Percentiles rank a stretch among this genome's conserved stretches.
Conservation (phyloP, 768 basidiomycete genomes). For the Suillus bovinus region DNA sequence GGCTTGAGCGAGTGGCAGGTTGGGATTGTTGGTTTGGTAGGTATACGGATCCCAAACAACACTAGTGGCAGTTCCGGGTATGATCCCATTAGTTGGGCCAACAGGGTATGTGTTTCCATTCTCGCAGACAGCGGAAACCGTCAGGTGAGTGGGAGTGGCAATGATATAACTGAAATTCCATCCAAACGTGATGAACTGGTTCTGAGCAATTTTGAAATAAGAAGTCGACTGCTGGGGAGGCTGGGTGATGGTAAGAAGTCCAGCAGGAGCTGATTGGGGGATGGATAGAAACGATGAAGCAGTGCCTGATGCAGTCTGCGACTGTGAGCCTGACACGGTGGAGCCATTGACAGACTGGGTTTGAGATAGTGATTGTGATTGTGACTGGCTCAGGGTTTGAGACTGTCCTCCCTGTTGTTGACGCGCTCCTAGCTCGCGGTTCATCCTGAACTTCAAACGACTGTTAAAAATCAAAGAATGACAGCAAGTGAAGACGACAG, state of each 20-base stretch:
- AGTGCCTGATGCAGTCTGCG: conserved; percentile 13
- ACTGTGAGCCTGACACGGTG: conserved; percentile 6
- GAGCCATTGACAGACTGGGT: conserved; percentile 13
- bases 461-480: conserved; percentile 4
- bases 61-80: conserved; percentile 67
- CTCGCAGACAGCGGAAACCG: conserved; percentile 77
- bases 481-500: conserved; percentile 1
- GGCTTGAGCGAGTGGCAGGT: conserved; percentile 70
- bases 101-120: conserved; percentile 92
- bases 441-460: background rate
- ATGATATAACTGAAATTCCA: conserved; percentile 86
- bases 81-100: conserved; percentile 71
- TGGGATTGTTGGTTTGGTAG: conserved; percentile 61
- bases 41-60: conserved; percentile 81
- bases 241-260: conserved; percentile 72
- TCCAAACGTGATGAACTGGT: conserved; percentile 78
- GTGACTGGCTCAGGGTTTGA: conserved; percentile 4
- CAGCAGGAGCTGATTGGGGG: conserved; percentile 55
- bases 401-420: conserved; percentile 11
- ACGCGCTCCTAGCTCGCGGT: background rate
- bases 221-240: conserved; percentile 81
- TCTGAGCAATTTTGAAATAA: conserved; percentile 83
- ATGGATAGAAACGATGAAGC: conserved; percentile 33
- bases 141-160: conserved; percentile 70
- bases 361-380: conserved; percentile 14